Evolutionary conservation across 495 filamentous ascomycete species (phyloP).

Genomic region (Aspergillus sparsus): DNA sequence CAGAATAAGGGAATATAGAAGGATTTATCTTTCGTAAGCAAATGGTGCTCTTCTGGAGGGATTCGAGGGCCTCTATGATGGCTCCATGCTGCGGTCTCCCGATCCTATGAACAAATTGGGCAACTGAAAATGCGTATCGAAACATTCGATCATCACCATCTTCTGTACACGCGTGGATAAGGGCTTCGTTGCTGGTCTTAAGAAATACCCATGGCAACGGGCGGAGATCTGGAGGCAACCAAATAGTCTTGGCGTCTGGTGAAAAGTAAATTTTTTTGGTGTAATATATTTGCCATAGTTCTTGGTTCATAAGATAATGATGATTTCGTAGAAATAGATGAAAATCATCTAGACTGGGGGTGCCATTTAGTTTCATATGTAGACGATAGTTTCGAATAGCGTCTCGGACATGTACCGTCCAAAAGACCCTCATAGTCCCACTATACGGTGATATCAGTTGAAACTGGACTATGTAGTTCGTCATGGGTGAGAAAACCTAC

Average conservation of each 20-base stretch:
- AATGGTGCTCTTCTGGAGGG: neutral
- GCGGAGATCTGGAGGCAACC: neutral
- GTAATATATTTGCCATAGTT: neutral
- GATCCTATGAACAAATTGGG: neutral
- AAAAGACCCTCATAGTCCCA: neutral
- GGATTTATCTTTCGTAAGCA: neutral
- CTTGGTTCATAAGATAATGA: neutral
- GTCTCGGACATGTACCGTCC: neutral
- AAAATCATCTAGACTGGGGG: no score
- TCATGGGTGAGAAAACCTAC: no score
- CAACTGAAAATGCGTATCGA: conserved; percentile 3
- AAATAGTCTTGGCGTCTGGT: neutral
- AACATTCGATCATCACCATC: neutral
- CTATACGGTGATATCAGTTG: no score
- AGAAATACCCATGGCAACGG: neutral
- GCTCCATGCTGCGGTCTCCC: neutral
- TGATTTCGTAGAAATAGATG: conserved; percentile 2
- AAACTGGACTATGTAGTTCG: no score
- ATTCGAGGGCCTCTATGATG: neutral
- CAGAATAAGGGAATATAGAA: neutral
- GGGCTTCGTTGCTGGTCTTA: neutral
- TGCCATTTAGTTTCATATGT: no score
- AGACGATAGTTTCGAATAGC: neutral
- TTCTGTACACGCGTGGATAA: neutral
- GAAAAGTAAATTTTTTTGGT: neutral